These are phyloP conservation scores for Rhodomyrtus tomentosa DNA, from an alignment of 345 rosid genomes.

Conservation along the genomic window DNA sequence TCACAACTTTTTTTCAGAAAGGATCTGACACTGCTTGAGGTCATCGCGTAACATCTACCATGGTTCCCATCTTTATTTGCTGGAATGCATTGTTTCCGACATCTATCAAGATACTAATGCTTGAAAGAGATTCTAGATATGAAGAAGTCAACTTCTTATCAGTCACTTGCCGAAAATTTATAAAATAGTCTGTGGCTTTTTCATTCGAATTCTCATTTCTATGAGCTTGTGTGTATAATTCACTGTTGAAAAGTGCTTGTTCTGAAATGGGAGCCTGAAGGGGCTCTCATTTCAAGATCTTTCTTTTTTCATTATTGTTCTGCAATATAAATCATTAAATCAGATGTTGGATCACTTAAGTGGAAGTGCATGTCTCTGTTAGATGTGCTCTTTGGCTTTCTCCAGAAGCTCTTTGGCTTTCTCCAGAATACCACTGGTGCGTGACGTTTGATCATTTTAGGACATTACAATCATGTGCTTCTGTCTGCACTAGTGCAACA, in stretches of 20 bases:
- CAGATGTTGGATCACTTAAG: neutral
- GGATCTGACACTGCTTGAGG: neutral
- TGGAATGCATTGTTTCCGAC: neutral
- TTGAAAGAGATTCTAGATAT: neutral
- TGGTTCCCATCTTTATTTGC: neutral
- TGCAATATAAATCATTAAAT: neutral
- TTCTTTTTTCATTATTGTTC: neutral
- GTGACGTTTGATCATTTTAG: neutral
- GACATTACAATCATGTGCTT: neutral
- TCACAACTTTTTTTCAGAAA: neutral
- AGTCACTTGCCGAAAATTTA: neutral
- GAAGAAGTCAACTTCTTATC: neutral
- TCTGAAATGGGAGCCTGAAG: neutral
- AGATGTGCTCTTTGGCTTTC: neutral
- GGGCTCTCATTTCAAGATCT: neutral
- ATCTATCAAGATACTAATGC: neutral
- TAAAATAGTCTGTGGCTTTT: neutral
- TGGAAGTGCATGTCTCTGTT: neutral
- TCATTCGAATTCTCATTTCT: neutral
- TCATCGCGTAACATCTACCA: neutral
- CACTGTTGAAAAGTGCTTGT: neutral
- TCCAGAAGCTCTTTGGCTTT: neutral
- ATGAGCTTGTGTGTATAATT: neutral
- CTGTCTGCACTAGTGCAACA: neutral
- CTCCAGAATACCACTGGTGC: neutral